Base-by-base conservation (phyloP, 345 rosid species). In the Salix exigua region DNA sequence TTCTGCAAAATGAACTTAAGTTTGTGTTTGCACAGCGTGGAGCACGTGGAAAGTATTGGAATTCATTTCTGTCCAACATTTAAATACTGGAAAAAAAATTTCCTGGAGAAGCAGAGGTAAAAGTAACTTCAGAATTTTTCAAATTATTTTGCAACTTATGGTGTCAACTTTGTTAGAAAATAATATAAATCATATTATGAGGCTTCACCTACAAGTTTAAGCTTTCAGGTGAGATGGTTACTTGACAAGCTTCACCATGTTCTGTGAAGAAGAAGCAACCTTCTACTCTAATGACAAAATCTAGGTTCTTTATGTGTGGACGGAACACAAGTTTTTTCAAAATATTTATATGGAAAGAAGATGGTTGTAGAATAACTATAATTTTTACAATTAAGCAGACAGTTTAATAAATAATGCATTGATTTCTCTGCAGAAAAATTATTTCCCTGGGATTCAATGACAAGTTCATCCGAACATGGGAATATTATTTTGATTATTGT, bases 401-500 rank as follows among this genome's bases (percentile, higher is more conserved):
- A 7, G 4, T 18, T 46, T 2, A n/a, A n/a, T n/a, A n/a, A n/a
- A n/a, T n/a, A 4, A 19, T 23, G 66, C 40, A 17, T 60, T 46
- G 19, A 38, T 75, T 64, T 17, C 80, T 62, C 55, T 40, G 67
- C 82, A 93, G 99, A 79, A 70, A 91, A 88, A 91, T 93, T 79
- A 46, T 74, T 75, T 86, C 82, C 25, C 80, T 96, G 53, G 98
- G 96, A 82, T 91, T 96, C 80, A 63, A 87, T 65, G 92, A 96
- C 30, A 83, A 89, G 77, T 96, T 96, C 88, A 78, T 91, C 3
- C 78, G 96, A 50, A 93, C 97, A 19, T 96, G 98, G 98, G 97
- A 93, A 73, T 96, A 93, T 68, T 96, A 96, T 81, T 96, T 96
- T 37, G 96, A 93, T 74, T 91, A 96, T 55, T 91, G 88, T 16